Base-by-base conservation (phyloP, 179 eudicot species). In the Beta corolliflora region DNA sequence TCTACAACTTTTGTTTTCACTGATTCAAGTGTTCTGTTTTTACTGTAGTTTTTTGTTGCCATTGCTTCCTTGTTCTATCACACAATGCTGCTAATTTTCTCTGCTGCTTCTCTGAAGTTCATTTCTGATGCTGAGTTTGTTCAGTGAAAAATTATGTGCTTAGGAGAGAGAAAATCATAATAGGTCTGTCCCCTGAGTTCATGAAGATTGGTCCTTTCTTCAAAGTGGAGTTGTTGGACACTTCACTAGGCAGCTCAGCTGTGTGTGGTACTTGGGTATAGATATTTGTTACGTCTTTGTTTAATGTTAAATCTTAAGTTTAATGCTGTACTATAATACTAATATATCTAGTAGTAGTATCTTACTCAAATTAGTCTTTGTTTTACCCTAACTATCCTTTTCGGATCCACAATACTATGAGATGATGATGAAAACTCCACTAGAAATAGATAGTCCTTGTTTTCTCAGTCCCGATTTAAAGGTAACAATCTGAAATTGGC, bases 141-240 rank as follows among this genome's bases (percentile, higher is more conserved):
- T 79, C 64, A 78, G 85, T 64, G 66, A 77, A 64, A 65, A 65
- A 72, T 63, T 53, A 72, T 53, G 69, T 81, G 15, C 45, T 4
- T 46, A 71, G 79, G 71, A 70, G 71, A 77, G 58, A 23, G 73
- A 60, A 82, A 72, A 66, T 77, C 60, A 72, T 54, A 4, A 74
- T 79, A 69, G 77, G 53, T 25, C 79, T 75, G 73, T 52, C 58
- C 46, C 69, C 71, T 45, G 31, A 25, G 18, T 44, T 46, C 21
- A 36, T 75, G 48, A 79, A 77, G 80, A 76, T 52, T 53, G 56
- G 78, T 77, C 61, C 25, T 45, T 53, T 76, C 80, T 63, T 56
- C 79, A 65, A 55, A 80, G 68, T 82, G 85, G 81, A 77, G 81
- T 82, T 52, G 81, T 77, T 82, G 81, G 72, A 29, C 44, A 79